Base-by-base conservation (phyloP, 164 flowering plant species). In the Hamamelis virginiana region DNA sequence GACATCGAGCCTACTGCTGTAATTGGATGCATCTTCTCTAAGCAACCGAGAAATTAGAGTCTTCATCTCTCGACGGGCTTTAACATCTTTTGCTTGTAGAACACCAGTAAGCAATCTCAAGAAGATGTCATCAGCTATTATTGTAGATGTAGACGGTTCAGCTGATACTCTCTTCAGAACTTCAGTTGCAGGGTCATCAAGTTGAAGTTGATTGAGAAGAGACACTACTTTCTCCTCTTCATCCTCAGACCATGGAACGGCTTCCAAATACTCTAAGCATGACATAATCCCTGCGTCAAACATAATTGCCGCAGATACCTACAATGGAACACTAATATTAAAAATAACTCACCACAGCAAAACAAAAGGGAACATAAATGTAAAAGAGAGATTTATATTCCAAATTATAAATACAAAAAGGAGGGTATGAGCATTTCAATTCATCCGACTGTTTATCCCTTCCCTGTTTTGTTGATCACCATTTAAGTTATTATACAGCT, bases 41-140 rank as follows among this genome's bases (percentile, higher is more conserved):
- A 94, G 83, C 74, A 94, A 66, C 53, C 82, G 80, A 58, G 85
- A 86, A 62, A 94, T 73, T 6, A 89, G 52, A 59, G 71, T 55
- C 71, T 91, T 94, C 95, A 92, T 94, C 74, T 94, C 97, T 72
- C 89, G 76, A 13, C 96, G 90, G 11, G 97, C 90, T 82, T 84
- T 92, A 22, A 86, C 97, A 80, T 94, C 96, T 77, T 91, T 90
- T 61, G 92, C 92, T 59, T 81, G 85, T 57, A 92, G 67, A 72
- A 94, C 87, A 59, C 91, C 80, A 33, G 68, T 76, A 60, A 92
- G 62, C 64, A 94, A 77, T 45, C 66, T 81, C 70, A 80, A 59
- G 79, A 88, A 80, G 66, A 89, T 74, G 51, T 80, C 89, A 71
- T 91, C 88, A 6, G 78, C 71, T 62, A 77, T 78, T 62, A 77